Percentiles rank a stretch among this genome's conserved stretches.
Conservation (phyloP, 2,329 filamentous ascomycete genomes). For the Emydomyces testavorans region DNA sequence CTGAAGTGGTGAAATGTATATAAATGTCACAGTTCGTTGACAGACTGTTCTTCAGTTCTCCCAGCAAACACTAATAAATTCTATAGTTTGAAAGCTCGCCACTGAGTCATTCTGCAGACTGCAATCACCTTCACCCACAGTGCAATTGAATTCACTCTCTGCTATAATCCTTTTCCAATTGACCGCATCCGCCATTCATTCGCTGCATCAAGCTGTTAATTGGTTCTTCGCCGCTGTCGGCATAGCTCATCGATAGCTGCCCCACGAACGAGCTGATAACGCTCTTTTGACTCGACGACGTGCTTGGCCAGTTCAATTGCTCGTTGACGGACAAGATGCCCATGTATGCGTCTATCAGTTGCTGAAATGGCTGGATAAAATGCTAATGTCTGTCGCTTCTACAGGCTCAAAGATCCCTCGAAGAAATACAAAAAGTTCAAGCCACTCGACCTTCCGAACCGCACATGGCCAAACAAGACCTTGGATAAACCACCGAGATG, state of each 20-base stretch:
- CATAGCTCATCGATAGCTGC: neutral
- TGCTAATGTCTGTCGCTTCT: neutral
- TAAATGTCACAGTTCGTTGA: neutral
- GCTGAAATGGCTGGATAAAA: neutral
- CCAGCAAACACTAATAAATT: too few relatives aligned
- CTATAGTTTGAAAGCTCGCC: too few relatives aligned
- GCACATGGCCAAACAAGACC: conserved; percentile 67
- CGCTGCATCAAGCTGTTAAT: neutral
- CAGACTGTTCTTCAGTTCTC: too few relatives aligned
- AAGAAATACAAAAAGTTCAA: conserved; percentile 40
- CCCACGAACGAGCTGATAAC: neutral
- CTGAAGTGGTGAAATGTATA: neutral
- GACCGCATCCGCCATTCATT: neutral
- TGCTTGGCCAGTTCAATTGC: neutral
- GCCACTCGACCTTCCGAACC: conserved; percentile 39
- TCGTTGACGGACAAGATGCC: conserved; percentile 14
- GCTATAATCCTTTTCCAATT: neutral
- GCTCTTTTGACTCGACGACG: neutral
- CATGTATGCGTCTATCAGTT: conserved; percentile 13
- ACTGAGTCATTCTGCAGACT: too few relatives aligned
- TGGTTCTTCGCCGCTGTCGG: conserved; percentile 1
- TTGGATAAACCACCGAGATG: conserved; percentile 79
- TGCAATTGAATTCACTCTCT: neutral
- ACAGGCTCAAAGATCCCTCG: conserved; percentile 40
- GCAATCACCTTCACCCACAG: neutral